These are phyloP conservation scores for Aurinia saxatilis DNA, from an alignment of 345 rosid species.

Conservation along the genomic window DNA sequence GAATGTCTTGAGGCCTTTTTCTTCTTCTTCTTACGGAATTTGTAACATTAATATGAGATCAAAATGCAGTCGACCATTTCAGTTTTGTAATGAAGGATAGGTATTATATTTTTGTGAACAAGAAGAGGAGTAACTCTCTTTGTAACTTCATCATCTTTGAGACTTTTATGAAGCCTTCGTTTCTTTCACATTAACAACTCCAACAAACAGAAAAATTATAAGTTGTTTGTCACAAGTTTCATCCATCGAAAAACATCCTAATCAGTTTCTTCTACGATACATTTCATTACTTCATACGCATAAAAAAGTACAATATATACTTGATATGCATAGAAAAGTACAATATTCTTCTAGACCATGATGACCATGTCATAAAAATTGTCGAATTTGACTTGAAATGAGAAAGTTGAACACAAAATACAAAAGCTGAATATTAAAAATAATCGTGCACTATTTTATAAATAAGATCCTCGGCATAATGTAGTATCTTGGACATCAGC, in stretches of 20 bases:
- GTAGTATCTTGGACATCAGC: neutral
- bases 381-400: neutral
- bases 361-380: neutral
- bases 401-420: too few relatives aligned
- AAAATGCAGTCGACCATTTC: neutral
- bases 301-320: too few relatives aligned
- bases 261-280: too few relatives aligned
- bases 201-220: too few relatives aligned
- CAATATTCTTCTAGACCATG: neutral
- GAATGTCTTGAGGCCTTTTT: neutral
- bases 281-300: too few relatives aligned
- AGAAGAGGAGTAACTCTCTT: neutral
- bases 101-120: conserved; percentile 3
- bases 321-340: neutral
- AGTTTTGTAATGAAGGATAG: conserved; percentile 1
- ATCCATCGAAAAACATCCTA: too few relatives aligned
- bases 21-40: too few relatives aligned
- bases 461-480: too few relatives aligned
- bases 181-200: too few relatives aligned
- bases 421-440: too few relatives aligned
- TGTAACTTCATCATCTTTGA: neutral
- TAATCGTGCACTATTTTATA: too few relatives aligned
- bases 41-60: neutral
- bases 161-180: neutral
- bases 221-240: too few relatives aligned